Evolutionary conservation across 2,329 filamentous ascomycete species (phyloP), one percentile per base, ranked within the genome.

Genomic region (Neocucurbitaria cava): DNA sequence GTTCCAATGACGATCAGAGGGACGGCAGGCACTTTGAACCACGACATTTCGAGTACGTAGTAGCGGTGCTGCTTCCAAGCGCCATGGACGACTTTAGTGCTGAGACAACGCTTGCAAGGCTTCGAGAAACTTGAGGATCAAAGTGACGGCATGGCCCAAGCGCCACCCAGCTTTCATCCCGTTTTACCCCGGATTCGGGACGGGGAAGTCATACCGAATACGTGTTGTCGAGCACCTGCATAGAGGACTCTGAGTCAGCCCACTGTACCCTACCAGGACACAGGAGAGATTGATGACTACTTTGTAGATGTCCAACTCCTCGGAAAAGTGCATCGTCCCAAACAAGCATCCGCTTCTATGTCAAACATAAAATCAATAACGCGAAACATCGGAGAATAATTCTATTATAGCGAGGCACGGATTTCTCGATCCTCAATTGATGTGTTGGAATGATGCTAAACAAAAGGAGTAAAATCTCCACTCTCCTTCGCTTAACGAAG

Each of bases 1-100:
- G 69, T 62, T 20, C 71, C 72, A 20, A 76, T 60, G 38, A 71
- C 61, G 46, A 76, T 56, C 53, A 72, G 58, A 49, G 66, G 64
- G 55, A 67, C 66, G 43, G 70, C 55, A 45, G 65, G 59, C 49
- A 65, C 67, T 46, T 66, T 62, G 40, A 73, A 59, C 56, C 64
- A 68, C 51, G 68, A 68, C 71, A 73, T 74, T 10, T 20, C 51
- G 55, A 39, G 24, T 17, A 42, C 33, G 35, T 17, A 45, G 38
- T 15, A 24, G 20, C 10, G 21, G 11, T 40, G 21, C 9, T 21
- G 8, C 18, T 7, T 23, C 38, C 13, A 15, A 40, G 39, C 21
- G 18, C 7, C 39, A 11, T 49, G 45, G 33, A 35, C 33, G 11
- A 10, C 39, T 26, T 41, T 10, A 41, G 40, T 40, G 10, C 28